These are phyloP conservation scores for Eragrostis curvula DNA, from an alignment of 176 grass and related monocot species.

Conservation along the genomic window DNA sequence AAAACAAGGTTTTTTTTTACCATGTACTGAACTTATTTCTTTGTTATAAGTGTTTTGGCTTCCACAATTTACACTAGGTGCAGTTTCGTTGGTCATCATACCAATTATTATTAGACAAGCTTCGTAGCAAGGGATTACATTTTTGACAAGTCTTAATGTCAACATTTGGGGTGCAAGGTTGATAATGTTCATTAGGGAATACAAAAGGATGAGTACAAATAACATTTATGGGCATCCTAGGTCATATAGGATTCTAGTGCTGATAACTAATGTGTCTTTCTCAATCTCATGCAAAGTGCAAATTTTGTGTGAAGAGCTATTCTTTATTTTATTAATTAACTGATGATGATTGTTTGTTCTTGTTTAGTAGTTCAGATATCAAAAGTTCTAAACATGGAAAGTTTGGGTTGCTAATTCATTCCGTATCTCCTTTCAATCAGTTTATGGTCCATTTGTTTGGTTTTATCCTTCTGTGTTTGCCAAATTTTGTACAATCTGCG, in stretches of 20 bases:
- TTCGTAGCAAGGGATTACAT: conserved; percentile 12
- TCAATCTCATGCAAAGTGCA: neutral
- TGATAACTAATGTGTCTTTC: conserved; percentile 1
- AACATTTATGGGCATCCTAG: neutral
- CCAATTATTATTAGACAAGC: conserved; percentile 4
- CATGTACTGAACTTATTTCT: conserved; percentile 32
- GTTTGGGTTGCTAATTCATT: neutral
- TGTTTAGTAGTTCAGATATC: conserved; percentile 14
- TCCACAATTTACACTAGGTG: neutral
- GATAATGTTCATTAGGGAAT: conserved; percentile 18
- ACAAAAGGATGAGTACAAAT: conserved; percentile 11
- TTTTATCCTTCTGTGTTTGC: conserved; percentile 1
- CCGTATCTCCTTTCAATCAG: neutral
- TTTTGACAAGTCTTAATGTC: conserved; percentile 4
- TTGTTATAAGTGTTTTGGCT: conserved; percentile 6
- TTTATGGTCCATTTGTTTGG: conserved; percentile 16
- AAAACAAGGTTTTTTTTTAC: conserved; percentile 28
- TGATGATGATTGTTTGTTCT: conserved; percentile 26
- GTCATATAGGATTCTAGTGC: conserved; percentile 1
- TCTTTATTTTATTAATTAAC: conserved; percentile 15
- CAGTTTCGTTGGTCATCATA: conserved; percentile 15
- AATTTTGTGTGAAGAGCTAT: conserved; percentile 4
- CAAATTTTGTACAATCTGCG: conserved; percentile 11
- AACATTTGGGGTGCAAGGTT: conserved; percentile 14
- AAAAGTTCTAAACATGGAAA: conserved; percentile 11